These are phyloP conservation scores for Acanthochlamys bracteata DNA, from an alignment of 106 monocot genomes.

Conservation along the genomic window DNA sequence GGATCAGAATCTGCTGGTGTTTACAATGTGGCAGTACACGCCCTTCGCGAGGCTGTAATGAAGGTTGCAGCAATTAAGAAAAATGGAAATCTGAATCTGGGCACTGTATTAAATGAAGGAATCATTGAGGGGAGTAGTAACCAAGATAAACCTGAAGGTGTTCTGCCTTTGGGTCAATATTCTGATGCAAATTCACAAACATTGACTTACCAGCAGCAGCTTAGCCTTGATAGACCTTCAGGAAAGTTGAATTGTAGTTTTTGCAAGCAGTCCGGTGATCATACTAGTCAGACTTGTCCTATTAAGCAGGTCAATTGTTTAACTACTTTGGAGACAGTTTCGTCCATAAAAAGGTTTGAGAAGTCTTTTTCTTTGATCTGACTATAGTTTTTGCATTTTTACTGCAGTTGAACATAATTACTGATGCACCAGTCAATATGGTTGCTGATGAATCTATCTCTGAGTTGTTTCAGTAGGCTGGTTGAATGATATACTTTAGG, in stretches of 20 bases:
- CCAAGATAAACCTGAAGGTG: neutral
- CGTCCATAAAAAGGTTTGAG: neutral
- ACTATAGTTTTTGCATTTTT: neutral
- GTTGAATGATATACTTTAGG: neutral
- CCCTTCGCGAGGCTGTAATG: conserved; percentile 40
- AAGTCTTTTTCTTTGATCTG: neutral
- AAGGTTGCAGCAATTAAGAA: conserved; percentile 37
- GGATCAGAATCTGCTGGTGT: conserved; percentile 37
- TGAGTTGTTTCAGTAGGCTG: conserved; percentile 12
- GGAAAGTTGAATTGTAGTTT: conserved; percentile 7
- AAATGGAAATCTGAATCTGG: neutral
- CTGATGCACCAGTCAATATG: neutral
- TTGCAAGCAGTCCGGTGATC: conserved; percentile 17
- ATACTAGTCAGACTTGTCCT: conserved; percentile 17
- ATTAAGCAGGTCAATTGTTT: conserved; percentile 8
- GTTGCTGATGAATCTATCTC: conserved; percentile 14
- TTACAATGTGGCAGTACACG: conserved; percentile 39
- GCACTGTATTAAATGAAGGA: conserved; percentile 5
- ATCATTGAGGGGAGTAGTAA: conserved; percentile 9
- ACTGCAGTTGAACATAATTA: conserved; percentile 10
- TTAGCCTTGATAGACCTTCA: neutral
- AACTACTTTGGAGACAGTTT: neutral
- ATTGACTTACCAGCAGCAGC: conserved; percentile 5
- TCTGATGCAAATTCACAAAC: neutral
- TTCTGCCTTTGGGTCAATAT: neutral